Base-by-base conservation (phyloP, 805 yeast species). In the Maudiozyma serrabonitensis region DNA sequence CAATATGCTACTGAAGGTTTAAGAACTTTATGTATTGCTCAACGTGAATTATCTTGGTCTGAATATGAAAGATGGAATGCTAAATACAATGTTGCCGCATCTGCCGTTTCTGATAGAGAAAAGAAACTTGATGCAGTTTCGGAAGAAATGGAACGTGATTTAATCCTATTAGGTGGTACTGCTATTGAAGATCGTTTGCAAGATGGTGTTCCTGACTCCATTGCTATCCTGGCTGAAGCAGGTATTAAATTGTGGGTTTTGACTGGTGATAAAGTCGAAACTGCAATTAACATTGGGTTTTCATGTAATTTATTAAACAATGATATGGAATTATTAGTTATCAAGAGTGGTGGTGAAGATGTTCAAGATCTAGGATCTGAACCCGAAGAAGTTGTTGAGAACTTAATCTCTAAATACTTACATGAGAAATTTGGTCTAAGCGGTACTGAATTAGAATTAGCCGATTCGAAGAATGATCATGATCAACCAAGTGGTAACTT, bases 211-310 rank as follows among this genome's bases (percentile, higher is more conserved):
- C 91, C 93, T 2, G 93, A 84, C 57, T 77, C 91, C 15, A 86
- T 86, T 60, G 78, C 81, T 7, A 62, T 80, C 6, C 69, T 86
- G 49, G 84, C 78, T 15, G 72, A 79, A 54, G 93, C 93, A 7
- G 93, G 95, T 63, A 82, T 86, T 49, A 86, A 86, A 64, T 69
- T 86, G 47, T 86, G 95, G 95, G 93, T 86, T 44, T 71, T 86
- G 45, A 86, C 95, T 2, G 95, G 95, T 69, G 95, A 86, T 65
- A 85, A 84, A 65, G 87, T 86, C n/a, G 95, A 86, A 66, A 86
- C 95, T 32, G 95, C 93, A 12, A 85, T 86, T 57, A 86, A 86
- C 59, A 86, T 86, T 71, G 95, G 93, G 3, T 86, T 86, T 61
- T 83, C 90, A 2, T 86, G 95, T 75, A 86, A 86, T 59, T 69